A percentile compares a stretch with the other conserved stretches of the same genome.
These are phyloP conservation scores for Fusarium papillatum DNA, from an alignment of 2,329 filamentous ascomycete genomes.

Conservation along the genomic window DNA sequence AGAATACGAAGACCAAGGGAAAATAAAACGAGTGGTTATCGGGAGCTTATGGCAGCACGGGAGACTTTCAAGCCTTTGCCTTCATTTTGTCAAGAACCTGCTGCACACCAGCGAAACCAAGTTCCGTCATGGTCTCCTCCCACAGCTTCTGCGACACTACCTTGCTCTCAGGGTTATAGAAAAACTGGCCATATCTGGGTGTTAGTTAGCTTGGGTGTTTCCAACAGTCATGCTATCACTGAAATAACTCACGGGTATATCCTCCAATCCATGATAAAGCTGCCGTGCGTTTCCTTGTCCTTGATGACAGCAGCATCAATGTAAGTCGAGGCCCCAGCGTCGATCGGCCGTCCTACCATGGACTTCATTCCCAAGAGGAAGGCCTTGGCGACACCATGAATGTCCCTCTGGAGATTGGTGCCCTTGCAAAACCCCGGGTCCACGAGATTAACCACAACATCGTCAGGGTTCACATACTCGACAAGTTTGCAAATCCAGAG, in stretches of 20 bases:
- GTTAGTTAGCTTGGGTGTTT: neutral
- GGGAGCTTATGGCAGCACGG: neutral
- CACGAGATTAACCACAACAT: slow-evolving; percentile 50
- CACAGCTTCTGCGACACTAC: neutral
- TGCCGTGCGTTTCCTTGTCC: slow-evolving; percentile 63
- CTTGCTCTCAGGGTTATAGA: neutral
- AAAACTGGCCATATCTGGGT: slow-evolving; percentile 2
- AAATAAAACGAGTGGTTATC: neutral
- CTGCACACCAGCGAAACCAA: neutral
- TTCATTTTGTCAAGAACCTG: neutral
- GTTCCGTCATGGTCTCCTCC: slow-evolving; percentile 2
- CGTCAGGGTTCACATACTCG: slow-evolving; percentile 47
- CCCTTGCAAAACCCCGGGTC: slow-evolving; percentile 45
- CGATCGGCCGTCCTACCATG: slow-evolving; percentile 44
- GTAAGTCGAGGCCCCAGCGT: slow-evolving; percentile 58
- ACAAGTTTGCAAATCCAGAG: slow-evolving; percentile 53
- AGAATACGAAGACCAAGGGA: neutral
- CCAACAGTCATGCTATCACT: neutral
- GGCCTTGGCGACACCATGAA: neutral
- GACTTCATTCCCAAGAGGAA: slow-evolving; percentile 3
- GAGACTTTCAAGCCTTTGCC: neutral
- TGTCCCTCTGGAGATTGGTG: slow-evolving; percentile 29
- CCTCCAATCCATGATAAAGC: slow-evolving; percentile 61
- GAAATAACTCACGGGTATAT: slow-evolving; percentile 17
- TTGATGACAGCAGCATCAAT: slow-evolving; percentile 60